phyloP scores from a whole-genome alignment of 2,329 filamentous ascomycete genomes.

The Macrophomina phaseolina region DNA sequence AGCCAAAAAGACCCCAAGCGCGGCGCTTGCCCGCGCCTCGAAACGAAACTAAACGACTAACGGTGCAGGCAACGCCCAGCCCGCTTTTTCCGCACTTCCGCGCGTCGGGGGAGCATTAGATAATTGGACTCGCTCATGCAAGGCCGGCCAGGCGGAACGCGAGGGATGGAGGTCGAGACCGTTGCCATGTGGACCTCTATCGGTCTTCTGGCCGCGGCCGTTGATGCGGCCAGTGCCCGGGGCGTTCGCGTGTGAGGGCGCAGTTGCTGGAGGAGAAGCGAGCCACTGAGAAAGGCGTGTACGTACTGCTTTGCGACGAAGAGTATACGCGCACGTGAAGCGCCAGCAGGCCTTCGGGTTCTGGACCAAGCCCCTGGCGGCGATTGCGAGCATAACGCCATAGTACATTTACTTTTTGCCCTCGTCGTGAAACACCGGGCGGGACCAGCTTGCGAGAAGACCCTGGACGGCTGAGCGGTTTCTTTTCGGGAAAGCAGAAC shows the following conservation, averaged over 20 bases:
- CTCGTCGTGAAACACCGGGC: background rate
- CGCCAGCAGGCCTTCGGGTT: background rate
- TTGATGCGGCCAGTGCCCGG: background rate
- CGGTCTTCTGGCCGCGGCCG: background rate
- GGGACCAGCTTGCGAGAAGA: background rate
- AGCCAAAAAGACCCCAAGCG: too few species aligned
- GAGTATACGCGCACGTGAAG: background rate
- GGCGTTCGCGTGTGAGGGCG: background rate
- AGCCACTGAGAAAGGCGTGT: too few species aligned
- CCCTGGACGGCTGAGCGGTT: background rate
- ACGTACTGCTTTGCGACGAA: too few species aligned
- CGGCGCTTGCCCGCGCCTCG: background rate
- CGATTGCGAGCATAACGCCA: background rate
- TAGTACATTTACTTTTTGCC: background rate
- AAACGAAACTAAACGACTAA: background rate
- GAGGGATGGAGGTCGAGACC: background rate
- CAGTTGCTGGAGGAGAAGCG: too few species aligned
- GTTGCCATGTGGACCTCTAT: background rate
- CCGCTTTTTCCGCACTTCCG: background rate
- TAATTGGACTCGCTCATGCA: background rate
- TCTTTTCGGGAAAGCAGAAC: background rate
- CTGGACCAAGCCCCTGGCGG: background rate
- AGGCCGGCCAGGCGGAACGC: conserved; percentile 1
- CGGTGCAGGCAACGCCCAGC: background rate
- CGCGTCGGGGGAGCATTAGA: background rate